A percentile compares a stretch with the other conserved stretches of the same genome.
These are phyloP conservation scores for Toxoplasma gondii DNA, from an alignment of 169 alveolate species.

Conservation along the genomic window DNA sequence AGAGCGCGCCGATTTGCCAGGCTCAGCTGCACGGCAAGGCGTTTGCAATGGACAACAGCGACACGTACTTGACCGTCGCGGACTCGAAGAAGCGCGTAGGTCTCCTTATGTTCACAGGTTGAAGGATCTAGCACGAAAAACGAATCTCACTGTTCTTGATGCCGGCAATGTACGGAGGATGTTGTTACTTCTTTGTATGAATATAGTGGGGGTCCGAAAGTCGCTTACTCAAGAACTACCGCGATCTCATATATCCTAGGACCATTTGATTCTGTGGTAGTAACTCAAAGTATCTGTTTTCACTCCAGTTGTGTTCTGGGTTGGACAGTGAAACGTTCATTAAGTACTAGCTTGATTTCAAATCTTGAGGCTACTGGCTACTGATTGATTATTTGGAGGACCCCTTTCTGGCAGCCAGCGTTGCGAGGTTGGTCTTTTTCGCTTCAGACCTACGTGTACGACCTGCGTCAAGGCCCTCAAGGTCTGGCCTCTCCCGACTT, in stretches of 20 bases:
- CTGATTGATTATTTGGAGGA: too few species aligned
- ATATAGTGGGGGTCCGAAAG: too few species aligned
- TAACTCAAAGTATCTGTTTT: not conserved
- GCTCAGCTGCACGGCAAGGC: constrained; percentile 64
- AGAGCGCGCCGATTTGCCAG: constrained; percentile 37
- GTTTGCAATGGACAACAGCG: constrained; percentile 66
- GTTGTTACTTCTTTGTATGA: not conserved
- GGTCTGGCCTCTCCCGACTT: constrained; percentile 39
- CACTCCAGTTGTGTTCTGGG: too few species aligned
- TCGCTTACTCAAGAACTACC: too few species aligned
- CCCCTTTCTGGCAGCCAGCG: too few species aligned
- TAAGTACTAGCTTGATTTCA: too few species aligned
- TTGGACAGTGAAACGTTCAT: too few species aligned
- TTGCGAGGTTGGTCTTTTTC: too few species aligned
- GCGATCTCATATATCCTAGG: too few species aligned
- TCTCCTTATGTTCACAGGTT: too few species aligned
- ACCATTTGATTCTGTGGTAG: too few species aligned
- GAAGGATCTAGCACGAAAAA: not conserved
- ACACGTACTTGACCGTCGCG: constrained; percentile 50
- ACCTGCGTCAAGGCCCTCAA: constrained; percentile 63
- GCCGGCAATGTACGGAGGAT: not conserved
- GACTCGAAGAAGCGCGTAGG: constrained; percentile 69
- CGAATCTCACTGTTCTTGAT: not conserved
- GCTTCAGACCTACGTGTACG: constrained; percentile 67
- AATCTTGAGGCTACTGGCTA: too few species aligned